These are phyloP conservation scores for Cercospora janseana DNA, from an alignment of 2,329 filamentous ascomycete species.

Conservation along the genomic window DNA sequence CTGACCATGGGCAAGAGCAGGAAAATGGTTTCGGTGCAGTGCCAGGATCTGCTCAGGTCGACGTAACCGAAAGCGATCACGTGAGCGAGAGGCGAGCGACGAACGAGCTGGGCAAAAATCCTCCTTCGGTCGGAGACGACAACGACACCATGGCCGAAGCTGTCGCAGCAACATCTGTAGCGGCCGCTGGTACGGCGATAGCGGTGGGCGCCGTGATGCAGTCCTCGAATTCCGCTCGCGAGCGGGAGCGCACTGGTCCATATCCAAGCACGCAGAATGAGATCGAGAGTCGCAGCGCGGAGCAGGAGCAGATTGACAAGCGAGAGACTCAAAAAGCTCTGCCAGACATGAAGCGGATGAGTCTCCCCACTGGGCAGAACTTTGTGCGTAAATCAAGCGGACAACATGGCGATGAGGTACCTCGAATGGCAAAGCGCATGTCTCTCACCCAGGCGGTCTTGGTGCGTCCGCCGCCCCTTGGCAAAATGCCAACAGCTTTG, in stretches of 20 bases:
- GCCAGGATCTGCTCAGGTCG: conserved; percentile 12
- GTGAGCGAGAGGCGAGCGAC: conserved; percentile 10
- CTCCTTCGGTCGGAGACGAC: background rate
- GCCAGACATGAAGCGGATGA: conserved; percentile 20
- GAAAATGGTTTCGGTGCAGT: conserved; percentile 26
- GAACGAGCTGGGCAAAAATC: no score
- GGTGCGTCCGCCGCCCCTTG: conserved; percentile 5
- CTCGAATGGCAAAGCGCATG: conserved; percentile 9
- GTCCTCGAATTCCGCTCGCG: background rate
- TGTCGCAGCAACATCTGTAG: conserved; percentile 14
- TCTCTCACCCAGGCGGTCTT: conserved; percentile 12
- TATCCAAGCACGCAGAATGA: conserved; percentile 6
- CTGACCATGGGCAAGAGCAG: no score
- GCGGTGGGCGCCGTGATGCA: conserved; percentile 8
- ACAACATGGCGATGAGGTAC: conserved; percentile 1
- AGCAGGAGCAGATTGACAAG: conserved; percentile 11
- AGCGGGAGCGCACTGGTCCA: background rate
- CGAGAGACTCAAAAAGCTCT: conserved; percentile 20
- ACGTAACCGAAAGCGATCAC: no score
- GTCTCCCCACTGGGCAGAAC: conserved; percentile 16
- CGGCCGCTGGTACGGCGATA: conserved; percentile 15
- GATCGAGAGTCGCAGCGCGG: background rate
- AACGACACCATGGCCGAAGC: conserved; percentile 6
- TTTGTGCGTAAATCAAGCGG: conserved; percentile 12
- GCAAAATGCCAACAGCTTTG: background rate